Evolutionary conservation across 129 eudicot genomes (phyloP).

Genomic region (Smallanthus sonchifolius): DNA sequence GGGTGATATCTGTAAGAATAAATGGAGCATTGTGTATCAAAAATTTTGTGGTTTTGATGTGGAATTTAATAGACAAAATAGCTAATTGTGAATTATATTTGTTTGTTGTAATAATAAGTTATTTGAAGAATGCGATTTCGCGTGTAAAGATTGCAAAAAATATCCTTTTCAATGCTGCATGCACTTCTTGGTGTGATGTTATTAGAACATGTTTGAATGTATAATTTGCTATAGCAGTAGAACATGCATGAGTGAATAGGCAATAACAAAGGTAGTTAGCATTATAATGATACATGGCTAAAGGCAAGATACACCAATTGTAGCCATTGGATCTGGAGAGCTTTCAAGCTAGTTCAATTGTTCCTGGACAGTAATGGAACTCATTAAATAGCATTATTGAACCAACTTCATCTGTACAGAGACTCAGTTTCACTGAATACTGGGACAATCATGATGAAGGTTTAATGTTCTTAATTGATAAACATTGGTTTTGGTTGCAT

Average conservation of each 20-base stretch:
- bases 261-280: background rate
- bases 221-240: background rate
- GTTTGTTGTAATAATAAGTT: slow-evolving; percentile 6
- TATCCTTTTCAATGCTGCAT: background rate
- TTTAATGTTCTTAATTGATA: slow-evolving; percentile 11
- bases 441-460: slow-evolving; percentile 17
- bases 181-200: background rate
- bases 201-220: background rate
- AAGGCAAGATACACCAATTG: slow-evolving; percentile 12
- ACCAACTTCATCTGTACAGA: background rate
- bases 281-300: background rate
- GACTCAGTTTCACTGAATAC: background rate
- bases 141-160: slow-evolving; percentile 5
- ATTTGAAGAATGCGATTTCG: slow-evolving; percentile 7
- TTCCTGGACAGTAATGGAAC: slow-evolving; percentile 8
- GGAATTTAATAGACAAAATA: background rate
- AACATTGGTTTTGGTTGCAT: slow-evolving; percentile 3
- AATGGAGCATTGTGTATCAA: slow-evolving; percentile 7
- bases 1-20: background rate
- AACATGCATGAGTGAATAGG: background rate
- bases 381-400: slow-evolving; percentile 23
- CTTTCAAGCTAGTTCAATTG: slow-evolving; percentile 15
- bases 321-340: background rate
- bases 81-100: slow-evolving; percentile 10
- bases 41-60: background rate